These are phyloP conservation scores for Tillandsia leiboldiana DNA, from an alignment of 176 grass and related monocot genomes.

Conservation along the genomic window DNA sequence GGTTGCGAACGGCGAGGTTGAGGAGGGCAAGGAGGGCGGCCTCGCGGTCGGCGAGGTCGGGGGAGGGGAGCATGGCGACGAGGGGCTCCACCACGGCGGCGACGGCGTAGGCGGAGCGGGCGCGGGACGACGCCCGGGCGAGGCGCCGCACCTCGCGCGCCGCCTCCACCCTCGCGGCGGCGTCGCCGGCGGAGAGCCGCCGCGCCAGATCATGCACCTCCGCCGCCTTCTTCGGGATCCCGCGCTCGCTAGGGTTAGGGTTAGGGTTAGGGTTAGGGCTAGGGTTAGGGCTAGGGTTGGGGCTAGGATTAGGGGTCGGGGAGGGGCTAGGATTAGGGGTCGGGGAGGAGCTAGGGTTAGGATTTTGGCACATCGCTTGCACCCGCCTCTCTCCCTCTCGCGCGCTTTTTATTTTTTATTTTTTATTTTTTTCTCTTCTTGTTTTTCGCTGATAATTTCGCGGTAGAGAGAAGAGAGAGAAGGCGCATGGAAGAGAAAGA, in stretches of 20 bases:
- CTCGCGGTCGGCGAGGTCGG: constrained; percentile 5
- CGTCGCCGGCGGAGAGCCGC: constrained; percentile 13
- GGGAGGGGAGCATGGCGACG: constrained; percentile 15
- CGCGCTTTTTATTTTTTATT: background rate
- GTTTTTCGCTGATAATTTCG: no score
- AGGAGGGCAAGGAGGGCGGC: constrained; percentile 20
- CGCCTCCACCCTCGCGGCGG: constrained; percentile 9
- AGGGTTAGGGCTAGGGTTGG: background rate
- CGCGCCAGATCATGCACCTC: constrained; percentile 13
- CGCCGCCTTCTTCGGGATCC: constrained; percentile 8
- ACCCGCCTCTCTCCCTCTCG: background rate
- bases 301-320: constrained; percentile 13
- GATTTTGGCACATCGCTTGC: constrained; percentile 17
- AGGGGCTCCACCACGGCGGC: constrained; percentile 21
- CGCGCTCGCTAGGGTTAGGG: background rate
- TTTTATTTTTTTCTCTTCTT: no score
- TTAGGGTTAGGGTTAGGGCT: background rate
- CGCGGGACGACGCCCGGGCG: constrained; percentile 7
- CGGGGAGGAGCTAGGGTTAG: constrained; percentile 9
- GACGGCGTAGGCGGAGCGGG: constrained; percentile 15
- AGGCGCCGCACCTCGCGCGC: constrained; percentile 20
- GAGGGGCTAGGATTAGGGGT: constrained; percentile 5
- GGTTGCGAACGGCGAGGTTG: constrained; percentile 22
- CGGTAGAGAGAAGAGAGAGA: no score
- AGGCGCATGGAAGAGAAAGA: no score